Base-by-base conservation (phyloP, 495 filamentous ascomycete genomes). In the Letharia lupina region DNA sequence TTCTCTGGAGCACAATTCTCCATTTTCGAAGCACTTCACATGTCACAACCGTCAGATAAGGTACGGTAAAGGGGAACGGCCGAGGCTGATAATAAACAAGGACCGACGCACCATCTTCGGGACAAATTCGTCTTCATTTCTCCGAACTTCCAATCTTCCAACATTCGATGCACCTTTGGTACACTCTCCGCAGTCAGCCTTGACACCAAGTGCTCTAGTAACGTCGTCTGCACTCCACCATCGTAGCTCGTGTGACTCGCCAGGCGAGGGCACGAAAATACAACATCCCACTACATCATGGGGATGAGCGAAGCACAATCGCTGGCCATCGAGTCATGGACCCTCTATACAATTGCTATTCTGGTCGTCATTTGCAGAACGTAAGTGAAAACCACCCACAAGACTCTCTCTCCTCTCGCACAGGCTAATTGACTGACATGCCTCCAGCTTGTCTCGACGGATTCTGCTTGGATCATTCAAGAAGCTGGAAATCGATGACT, bases 401-500 rank as follows among this genome's bases (percentile, higher is more conserved):
- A 12, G 23, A 16, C 3, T 33, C 1, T 54, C 4, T 12, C n/a
- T 13, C 10, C 5, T 64, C 20, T 18, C 4, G 11, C 4, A 13
- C 31, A 35, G 23, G 33, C 20, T 11, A 44, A 15, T 60, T 41
- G 66, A 65, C 39, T 61, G 48, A 52, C 40, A 56, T 63, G 63
- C 2, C 11, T 59, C 33, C 37, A 71, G 69, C 4, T 31, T 64
- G 28, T 79, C 76, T 28, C 75, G 78, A 58, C 64, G 67, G 37
- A 58, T 85, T 18, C 77, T 80, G 48, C 70, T 83, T 18, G 79
- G 82, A 11, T 73, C 76, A 0, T 70, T 77, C 50, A 78, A 72
- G 33, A 73, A 75, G 15, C 73, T 85, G 47, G 79, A 86, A 68
- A 39, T 76, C 4, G 84, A 86, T 62, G 84, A 87, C 69, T 82